Percentiles rank a stretch among this genome's conserved stretches.
Conservation (phyloP, 2,329 filamentous ascomycete species). For the Scytalidium sp. region DNA sequence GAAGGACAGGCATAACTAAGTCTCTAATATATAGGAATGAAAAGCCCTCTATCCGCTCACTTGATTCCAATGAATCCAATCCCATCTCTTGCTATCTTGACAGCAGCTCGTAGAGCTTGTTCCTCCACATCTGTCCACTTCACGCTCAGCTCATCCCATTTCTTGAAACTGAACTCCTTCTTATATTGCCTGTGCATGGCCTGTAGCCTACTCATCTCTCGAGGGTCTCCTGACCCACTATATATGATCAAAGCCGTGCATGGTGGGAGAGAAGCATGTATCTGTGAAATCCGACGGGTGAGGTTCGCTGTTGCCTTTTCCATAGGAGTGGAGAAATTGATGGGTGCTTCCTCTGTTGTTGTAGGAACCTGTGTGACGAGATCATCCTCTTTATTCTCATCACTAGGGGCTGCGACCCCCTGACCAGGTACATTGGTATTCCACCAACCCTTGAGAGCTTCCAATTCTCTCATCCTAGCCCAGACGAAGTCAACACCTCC, state of each 20-base stretch:
- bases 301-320: slow-evolving; percentile 18
- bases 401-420: slow-evolving; percentile 9
- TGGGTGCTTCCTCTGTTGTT: not conserved
- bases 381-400: slow-evolving; percentile 3
- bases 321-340: slow-evolving; percentile 14
- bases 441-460: slow-evolving; percentile 66
- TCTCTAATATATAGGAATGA: not conserved
- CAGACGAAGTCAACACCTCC: slow-evolving; percentile 66
- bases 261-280: slow-evolving; percentile 57
- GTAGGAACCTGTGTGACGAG: not conserved
- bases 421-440: slow-evolving; percentile 45
- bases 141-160: slow-evolving; percentile 65
- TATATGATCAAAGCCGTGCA: slow-evolving; percentile 65
- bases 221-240: slow-evolving; percentile 66
- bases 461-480: slow-evolving; percentile 63
- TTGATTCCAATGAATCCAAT: slow-evolving; percentile 65
- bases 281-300: slow-evolving; percentile 46
- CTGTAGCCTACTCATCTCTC: slow-evolving; percentile 61
- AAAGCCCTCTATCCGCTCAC: slow-evolving; percentile 29
- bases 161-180: slow-evolving; percentile 62
- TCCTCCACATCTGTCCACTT: slow-evolving; percentile 67
- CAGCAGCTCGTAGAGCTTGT: slow-evolving; percentile 57
- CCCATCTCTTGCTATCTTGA: slow-evolving; percentile 55
- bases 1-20: too few relatives aligned
- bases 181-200: slow-evolving; percentile 58